Base-by-base conservation (phyloP, 352 stramenopile genomes). In the Phytophthora europaea region DNA sequence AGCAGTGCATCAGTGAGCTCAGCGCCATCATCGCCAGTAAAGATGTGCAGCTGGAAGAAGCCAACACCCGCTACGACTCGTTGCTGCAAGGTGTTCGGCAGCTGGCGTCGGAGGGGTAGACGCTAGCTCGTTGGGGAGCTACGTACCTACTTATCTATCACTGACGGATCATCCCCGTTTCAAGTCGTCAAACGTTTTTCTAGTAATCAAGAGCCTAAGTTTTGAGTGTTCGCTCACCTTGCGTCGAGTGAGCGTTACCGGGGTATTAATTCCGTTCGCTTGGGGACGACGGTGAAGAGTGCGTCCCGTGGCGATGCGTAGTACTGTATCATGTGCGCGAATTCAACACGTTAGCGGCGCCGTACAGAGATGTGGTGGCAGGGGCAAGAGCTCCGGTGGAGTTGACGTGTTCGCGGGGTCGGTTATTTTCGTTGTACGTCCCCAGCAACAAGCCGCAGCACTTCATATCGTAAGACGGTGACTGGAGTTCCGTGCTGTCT, bases 11-110 rank as follows among this genome's bases (percentile, higher is more conserved):
- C 52, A 65, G 43, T 40, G 61, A 70, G 23, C 67, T 74, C 43
- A 69, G 61, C 47, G 53, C 52, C 47, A 70, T 74, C 38, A 74
- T 74, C 38, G 61, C 53, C 31, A 65, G 26, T 34, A 70, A 74
- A 18, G 67, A 74, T n/a, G 23, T 50, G 23, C 34, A 56, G 6
- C 36, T 74, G 22, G 20, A 26, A 15, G 61, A 65, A 52, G 53
- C 67, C 34, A 70, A 54, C 18, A 26, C 18, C 3, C 61, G 47
- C 8, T 65, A 69, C n/a, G 66, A 69, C 22, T 36, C 31, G 6
- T 18, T 73, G 43, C 62, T 60, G 31, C 60, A 61, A 56, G n/a
- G 34, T 5, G 50, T 70, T 54, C 51, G 43, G 13, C 52, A 64
- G 34, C 40, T 73, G 13, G 40, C 63, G 36, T 40, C 48, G 2